Conservation (phyloP, 148 eudicot species). For the Mesembryanthemum crystallinum region DNA sequence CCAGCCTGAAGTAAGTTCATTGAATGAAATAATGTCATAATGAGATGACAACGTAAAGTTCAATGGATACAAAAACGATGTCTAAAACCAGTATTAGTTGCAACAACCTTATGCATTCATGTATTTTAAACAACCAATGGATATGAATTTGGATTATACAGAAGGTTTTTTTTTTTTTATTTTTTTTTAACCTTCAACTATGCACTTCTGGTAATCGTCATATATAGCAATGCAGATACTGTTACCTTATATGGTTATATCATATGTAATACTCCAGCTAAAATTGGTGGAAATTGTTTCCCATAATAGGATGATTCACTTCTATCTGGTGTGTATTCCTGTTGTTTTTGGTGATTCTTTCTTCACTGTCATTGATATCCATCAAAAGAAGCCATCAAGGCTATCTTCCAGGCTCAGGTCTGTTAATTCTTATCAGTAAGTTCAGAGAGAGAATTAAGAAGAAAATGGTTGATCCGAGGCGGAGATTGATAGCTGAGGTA, state of each 20-base stretch:
- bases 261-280: neutral
- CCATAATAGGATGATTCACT: neutral
- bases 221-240: neutral
- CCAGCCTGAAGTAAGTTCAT: too few relatives aligned
- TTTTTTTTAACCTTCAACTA: neutral
- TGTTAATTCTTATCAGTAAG: neutral
- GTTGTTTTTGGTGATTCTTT: too few relatives aligned
- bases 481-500: neutral
- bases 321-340: constrained; percentile 5
- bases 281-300: neutral
- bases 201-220: neutral
- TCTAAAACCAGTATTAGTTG: neutral
- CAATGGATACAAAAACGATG: neutral
- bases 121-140: neutral
- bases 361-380: too few relatives aligned
- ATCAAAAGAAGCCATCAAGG: neutral
- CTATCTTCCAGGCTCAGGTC: neutral
- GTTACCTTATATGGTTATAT: neutral
- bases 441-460: neutral
- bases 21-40: too few relatives aligned
- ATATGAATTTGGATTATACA: neutral
- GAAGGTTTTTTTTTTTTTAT: neutral
- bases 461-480: constrained; percentile 8
- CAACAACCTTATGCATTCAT: neutral
- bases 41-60: neutral